A percentile compares a stretch with the other conserved stretches of the same genome.
Evolutionary conservation across 1,139 yeast genomes (phyloP).

Genomic region (Pichia sp.): DNA sequence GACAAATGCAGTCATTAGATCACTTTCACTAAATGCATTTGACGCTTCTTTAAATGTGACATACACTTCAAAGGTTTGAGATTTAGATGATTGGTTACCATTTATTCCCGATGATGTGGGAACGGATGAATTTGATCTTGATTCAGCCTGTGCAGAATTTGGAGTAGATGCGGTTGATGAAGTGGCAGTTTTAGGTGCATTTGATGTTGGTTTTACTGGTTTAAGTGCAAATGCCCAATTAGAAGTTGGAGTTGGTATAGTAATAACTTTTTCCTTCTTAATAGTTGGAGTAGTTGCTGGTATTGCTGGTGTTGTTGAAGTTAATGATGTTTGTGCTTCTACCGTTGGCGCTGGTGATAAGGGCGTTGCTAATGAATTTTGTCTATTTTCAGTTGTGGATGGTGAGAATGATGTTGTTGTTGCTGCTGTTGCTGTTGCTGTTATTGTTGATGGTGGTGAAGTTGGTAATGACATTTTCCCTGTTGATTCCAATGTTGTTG

Average conservation of each 20-base stretch:
- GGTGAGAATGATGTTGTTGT: no score
- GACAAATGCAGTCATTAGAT: constrained; percentile 2
- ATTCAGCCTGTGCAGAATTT: no score
- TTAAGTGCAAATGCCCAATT: neutral
- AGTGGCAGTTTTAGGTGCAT: neutral
- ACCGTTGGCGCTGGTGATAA: neutral
- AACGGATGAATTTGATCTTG: no score
- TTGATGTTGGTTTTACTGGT: neutral
- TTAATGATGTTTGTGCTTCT: neutral
- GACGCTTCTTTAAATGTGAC: constrained; percentile 4
- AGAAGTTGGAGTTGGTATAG: no score
- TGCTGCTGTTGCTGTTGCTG: neutral
- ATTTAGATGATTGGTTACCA: no score
- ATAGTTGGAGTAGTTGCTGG: neutral
- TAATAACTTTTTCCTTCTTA: no score
- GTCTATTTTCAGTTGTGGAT: no score
- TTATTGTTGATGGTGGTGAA: neutral
- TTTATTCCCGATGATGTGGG: no score
- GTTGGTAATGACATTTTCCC: neutral
- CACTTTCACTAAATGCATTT: constrained; percentile 2
- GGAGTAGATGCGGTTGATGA: neutral
- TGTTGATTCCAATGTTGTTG: neutral
- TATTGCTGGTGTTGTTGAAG: neutral
- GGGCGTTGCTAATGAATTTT: no score
- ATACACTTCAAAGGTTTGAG: constrained; percentile 6